Evolutionary conservation across 2,329 filamentous ascomycete genomes (phyloP).

Genomic region (Nectriaceae sp.): DNA sequence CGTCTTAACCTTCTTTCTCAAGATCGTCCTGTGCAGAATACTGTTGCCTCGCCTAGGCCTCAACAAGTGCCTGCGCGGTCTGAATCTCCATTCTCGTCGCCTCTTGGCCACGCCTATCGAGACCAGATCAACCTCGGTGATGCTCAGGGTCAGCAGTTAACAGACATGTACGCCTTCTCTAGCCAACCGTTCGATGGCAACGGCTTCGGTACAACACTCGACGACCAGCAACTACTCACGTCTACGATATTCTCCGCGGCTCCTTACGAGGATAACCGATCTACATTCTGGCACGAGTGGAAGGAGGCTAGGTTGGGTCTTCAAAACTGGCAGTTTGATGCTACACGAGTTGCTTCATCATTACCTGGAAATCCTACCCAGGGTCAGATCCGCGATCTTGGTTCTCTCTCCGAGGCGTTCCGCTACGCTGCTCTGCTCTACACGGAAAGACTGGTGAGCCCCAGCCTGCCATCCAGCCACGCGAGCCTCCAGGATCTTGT

Average conservation of each 20-base stretch:
- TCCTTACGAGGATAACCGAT: constrained; percentile 59
- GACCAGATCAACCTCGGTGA: constrained; percentile 27
- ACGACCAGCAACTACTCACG: constrained; percentile 55
- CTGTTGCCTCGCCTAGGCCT: constrained; percentile 13
- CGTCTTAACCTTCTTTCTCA: constrained; percentile 84
- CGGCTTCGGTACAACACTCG: constrained; percentile 59
- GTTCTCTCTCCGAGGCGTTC: constrained; percentile 86
- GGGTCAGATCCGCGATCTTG: constrained; percentile 71
- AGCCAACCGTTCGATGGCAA: constrained; percentile 67
- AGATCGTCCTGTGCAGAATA: constrained; percentile 54
- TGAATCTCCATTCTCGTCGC: constrained; percentile 43
- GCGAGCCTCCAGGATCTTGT: constrained; percentile 83
- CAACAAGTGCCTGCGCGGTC: constrained; percentile 28
- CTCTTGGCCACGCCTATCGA: constrained; percentile 46
- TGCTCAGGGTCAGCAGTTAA: constrained; percentile 28
- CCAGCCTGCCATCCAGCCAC: constrained; percentile 70
- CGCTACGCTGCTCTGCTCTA: constrained; percentile 87
- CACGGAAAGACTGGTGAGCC: constrained; percentile 82
- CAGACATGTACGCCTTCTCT: constrained; percentile 41
- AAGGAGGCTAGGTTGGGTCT: constrained; percentile 74
- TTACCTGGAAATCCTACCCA: constrained; percentile 53
- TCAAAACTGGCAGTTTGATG: constrained; percentile 78
- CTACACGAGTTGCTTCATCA: constrained; percentile 50
- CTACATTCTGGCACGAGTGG: constrained; percentile 85
- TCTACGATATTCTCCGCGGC: constrained; percentile 44